These are phyloP conservation scores for Pestalotiopsis sp. DNA, from an alignment of 2,329 filamentous ascomycete species.

Conservation along the genomic window DNA sequence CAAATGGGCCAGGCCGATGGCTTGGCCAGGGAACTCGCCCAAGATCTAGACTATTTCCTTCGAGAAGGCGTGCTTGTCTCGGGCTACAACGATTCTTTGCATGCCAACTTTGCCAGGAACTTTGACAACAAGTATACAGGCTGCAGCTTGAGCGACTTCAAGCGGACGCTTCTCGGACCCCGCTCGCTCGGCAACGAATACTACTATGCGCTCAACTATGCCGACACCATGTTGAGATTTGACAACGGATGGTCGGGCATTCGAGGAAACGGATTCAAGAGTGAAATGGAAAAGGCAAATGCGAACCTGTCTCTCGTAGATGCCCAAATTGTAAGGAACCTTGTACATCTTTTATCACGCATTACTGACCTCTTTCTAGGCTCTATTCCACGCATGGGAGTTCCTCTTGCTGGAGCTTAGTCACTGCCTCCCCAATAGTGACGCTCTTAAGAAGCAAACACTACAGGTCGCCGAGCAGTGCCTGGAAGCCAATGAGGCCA, in stretches of 20 bases:
- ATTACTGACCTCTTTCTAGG: constrained; percentile 46
- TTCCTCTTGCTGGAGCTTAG: constrained; percentile 83
- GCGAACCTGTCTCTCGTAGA: constrained; percentile 89
- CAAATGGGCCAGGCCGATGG: constrained; percentile 68
- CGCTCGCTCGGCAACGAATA: constrained; percentile 73
- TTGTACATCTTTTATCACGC: not conserved
- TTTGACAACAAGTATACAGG: constrained; percentile 77
- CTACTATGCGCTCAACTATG: constrained; percentile 81
- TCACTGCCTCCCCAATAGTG: constrained; percentile 56
- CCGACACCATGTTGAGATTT: constrained; percentile 73
- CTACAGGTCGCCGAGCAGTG: constrained; percentile 76
- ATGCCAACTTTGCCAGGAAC: constrained; percentile 83
- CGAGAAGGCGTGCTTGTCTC: constrained; percentile 77
- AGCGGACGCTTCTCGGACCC: constrained; percentile 69
- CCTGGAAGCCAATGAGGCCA: constrained; percentile 73
- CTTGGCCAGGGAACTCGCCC: constrained; percentile 71
- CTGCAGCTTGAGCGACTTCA: constrained; percentile 76
- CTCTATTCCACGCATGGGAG: constrained; percentile 87
- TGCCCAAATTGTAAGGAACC: constrained; percentile 73
- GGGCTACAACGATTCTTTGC: constrained; percentile 84
- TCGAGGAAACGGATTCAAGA: constrained; percentile 71
- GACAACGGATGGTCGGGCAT: constrained; percentile 77
- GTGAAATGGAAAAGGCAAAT: constrained; percentile 86
- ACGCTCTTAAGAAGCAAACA: constrained; percentile 67
- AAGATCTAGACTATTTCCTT: constrained; percentile 77